Evolutionary conservation across 2,329 filamentous ascomycete species (phyloP), one percentile per base, ranked within the genome.

Genomic region (Colletotrichum acutatum): DNA sequence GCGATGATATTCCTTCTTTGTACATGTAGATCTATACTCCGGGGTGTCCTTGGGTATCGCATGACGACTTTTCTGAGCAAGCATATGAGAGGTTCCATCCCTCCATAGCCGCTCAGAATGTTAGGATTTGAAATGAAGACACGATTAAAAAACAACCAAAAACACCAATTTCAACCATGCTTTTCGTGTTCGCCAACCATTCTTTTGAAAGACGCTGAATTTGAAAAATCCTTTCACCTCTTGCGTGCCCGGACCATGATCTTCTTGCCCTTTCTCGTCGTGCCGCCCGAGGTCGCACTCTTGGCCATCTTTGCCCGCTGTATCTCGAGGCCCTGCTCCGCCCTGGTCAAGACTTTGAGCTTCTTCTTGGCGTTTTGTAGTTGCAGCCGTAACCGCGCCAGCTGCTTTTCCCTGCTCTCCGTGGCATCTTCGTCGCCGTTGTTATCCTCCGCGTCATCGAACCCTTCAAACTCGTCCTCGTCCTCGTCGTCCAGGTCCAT

Each of bases 281-380:
- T 78, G 16, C 89, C 89, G 49, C 89, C 89, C 6, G 88, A 86
- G 2, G 90, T 92, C 9, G 88, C 84, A 75, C 90, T 91, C 84
- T 92, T 92, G 46, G 89, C 89, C 90, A 92, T 92, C 79, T 87
- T 89, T 22, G 89, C 88, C 72, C 87, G 84, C 80, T 92, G 89
- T 67, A 90, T 72, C 74, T 90, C 90, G 30, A 92, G 83, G 76
- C 87, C 83, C 52, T 84, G 81, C 80, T 92, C 90, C 28, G 90
- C 88, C 26, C 86, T 83, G n/a, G 86, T 83, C 32, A 92, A 81
- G 1, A 84, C 83, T 78, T 85, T 84, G 74, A 91, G 83, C 80
- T 90, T 89, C 81, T 88, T 86, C 75, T 84, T 86, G 6, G 89
- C 86, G 24, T 79, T 82, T 65, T 85, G 84, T 24, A 92, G 82